Evolutionary conservation across 441 rosid genomes (phyloP).

Genomic region (Sinapis alba): DNA sequence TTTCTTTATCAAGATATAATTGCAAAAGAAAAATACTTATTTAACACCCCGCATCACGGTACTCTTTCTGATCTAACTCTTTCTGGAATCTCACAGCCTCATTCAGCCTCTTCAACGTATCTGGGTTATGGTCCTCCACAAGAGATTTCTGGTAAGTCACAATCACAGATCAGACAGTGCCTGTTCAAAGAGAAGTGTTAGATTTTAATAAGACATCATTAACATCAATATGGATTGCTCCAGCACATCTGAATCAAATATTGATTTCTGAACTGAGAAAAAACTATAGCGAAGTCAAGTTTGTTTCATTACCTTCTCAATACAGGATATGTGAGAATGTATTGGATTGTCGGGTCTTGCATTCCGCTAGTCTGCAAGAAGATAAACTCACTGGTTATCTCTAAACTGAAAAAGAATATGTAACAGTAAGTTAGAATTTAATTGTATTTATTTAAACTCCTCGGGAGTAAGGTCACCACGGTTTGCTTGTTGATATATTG

Average conservation of each 20-base stretch:
- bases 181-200: slow-evolving; percentile 37
- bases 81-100: slow-evolving; percentile 90
- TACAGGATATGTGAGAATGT: slow-evolving; percentile 91
- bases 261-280: not conserved
- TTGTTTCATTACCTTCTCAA: slow-evolving; percentile 66
- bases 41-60: slow-evolving; percentile 90
- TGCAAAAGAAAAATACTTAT: slow-evolving; percentile 56
- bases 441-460: slow-evolving; percentile 95
- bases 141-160: slow-evolving; percentile 43
- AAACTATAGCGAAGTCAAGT: not conserved
- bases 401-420: not conserved
- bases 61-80: slow-evolving; percentile 85
- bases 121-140: slow-evolving; percentile 93
- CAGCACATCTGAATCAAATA: not conserved
- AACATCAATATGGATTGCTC: not conserved
- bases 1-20: not conserved
- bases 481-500: slow-evolving; percentile 83
- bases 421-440: not conserved
- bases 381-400: not conserved
- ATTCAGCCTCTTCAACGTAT: slow-evolving; percentile 82
- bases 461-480: slow-evolving; percentile 96
- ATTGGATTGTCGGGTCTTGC: slow-evolving; percentile 94
- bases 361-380: slow-evolving; percentile 77
- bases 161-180: slow-evolving; percentile 67
- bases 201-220: not conserved